Conservation (phyloP, 306 rosid species). For the Geum urbanum region DNA sequence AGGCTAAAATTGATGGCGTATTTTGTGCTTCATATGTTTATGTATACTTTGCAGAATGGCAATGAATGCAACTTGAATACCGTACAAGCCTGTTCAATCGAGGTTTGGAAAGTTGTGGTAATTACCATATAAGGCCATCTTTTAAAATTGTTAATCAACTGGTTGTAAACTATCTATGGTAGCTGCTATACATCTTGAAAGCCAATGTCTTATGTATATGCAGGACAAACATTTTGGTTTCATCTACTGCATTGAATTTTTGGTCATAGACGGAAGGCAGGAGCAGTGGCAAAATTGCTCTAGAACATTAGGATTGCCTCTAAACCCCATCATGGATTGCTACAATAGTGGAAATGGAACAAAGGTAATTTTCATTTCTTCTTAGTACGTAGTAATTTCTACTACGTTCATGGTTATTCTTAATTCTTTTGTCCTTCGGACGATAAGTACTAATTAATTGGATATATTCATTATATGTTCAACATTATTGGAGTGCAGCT, state of each 20-base stretch:
- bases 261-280: constrained; percentile 37
- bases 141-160: background rate
- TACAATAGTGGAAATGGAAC: constrained; percentile 38
- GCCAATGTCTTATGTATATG: constrained; percentile 11
- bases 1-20: background rate
- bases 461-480: background rate
- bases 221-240: constrained; percentile 41
- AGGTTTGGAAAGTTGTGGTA: constrained; percentile 62
- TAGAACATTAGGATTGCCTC: constrained; percentile 36
- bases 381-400: background rate
- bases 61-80: constrained; percentile 79
- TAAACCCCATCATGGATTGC: constrained; percentile 32
- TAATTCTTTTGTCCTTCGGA: background rate
- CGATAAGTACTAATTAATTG: background rate
- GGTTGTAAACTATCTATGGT: background rate
- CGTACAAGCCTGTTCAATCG: constrained; percentile 68
- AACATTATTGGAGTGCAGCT: constrained; percentile 27
- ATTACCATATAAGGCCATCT: background rate
- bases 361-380: constrained; percentile 26
- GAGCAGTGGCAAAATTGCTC: constrained; percentile 38
- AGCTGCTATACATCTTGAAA: background rate
- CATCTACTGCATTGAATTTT: constrained; percentile 51
- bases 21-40: background rate
- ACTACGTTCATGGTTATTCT: background rate
- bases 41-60: constrained; percentile 59